A percentile compares a stretch with the other conserved stretches of the same genome.
Evolutionary conservation across 257 asterid species (phyloP).

Genomic region (Thymus mandschuricus): DNA sequence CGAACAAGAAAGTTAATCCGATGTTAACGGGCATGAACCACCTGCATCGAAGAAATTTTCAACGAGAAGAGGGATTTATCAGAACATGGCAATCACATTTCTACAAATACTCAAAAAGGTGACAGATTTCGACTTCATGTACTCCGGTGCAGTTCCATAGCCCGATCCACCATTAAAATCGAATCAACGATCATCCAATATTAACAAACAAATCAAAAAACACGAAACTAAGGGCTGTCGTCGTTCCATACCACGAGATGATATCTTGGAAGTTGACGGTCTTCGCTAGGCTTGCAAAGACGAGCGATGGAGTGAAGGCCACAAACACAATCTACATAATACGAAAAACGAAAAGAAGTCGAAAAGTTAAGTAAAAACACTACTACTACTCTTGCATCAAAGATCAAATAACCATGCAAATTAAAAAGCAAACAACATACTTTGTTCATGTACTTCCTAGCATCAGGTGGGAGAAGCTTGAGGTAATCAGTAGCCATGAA

Average conservation of each 20-base stretch:
- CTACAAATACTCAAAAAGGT: neutral
- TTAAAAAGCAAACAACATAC: slow-evolving; percentile 34
- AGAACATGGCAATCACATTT: neutral
- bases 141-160: too few species aligned
- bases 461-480: slow-evolving; percentile 71
- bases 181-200: neutral
- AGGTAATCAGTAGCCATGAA: slow-evolving; percentile 82
- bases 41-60: slow-evolving; percentile 41
- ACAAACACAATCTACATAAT: slow-evolving; percentile 64
- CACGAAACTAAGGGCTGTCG: too few species aligned
- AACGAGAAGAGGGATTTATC: neutral
- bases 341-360: neutral
- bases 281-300: slow-evolving; percentile 66
- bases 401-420: too few species aligned
- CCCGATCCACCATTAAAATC: neutral
- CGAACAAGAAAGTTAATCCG: slow-evolving; percentile 77
- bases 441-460: slow-evolving; percentile 72
- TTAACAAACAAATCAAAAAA: too few species aligned
- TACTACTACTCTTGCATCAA: too few species aligned
- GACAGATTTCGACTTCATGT: neutral
- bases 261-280: slow-evolving; percentile 72
- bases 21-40: slow-evolving; percentile 97
- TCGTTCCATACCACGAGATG: slow-evolving; percentile 56
- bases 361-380: too few species aligned
- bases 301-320: slow-evolving; percentile 73